Evolutionary conservation across 2,329 filamentous ascomycete species (phyloP), one percentile per base, ranked within the genome.

Genomic region (Coniochaeta sp.): DNA sequence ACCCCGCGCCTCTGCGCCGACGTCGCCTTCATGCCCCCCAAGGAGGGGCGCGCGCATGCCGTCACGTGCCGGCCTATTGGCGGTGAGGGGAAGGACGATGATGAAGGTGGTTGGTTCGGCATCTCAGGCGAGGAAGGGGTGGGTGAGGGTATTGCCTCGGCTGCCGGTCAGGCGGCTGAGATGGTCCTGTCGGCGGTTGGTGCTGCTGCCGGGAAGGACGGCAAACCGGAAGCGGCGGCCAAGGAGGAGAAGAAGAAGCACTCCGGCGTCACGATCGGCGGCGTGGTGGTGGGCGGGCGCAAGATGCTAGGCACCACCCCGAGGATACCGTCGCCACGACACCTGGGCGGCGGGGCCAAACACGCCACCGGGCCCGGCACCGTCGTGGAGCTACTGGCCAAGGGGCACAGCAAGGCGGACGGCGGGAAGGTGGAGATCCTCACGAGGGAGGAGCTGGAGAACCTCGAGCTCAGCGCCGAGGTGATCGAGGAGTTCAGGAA

Each of bases 1-100:
- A 96, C 93, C 0, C 91, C 92, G 0, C 87, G 91, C 0, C 84
- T 97, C 14, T 97, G 93, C 76, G 85, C 89, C 69, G 93, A 97
- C 66, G 85, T 91, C 10, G 91, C 91, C 10, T 97, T 97, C 72
- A 78, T 89, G 59, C 92, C 93, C 0, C 90, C 91, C 0, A 86
- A 89, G 66, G 88, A 91, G 63, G 89, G 89, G 59, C 84, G 85
- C 61, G 87, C 91, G 6, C 89, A 96, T 70, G 76, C 84, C 10
- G 92, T 97, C 62, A 84, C 81, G 63, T 97, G 93, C 71, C 83
- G 84, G 28, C 85, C 88, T 59, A 87, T 97, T 58, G 77, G 93
- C 17, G 68, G 72, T 24, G 71, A 76, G 2, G 81, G 85, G 38
- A 75, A 85, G 12, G 68, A 77, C 62, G 62, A 81, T 77, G 63